phyloP scores from a whole-genome alignment of 176 grass and related monocot genomes.

The Oryza australiensis region DNA sequence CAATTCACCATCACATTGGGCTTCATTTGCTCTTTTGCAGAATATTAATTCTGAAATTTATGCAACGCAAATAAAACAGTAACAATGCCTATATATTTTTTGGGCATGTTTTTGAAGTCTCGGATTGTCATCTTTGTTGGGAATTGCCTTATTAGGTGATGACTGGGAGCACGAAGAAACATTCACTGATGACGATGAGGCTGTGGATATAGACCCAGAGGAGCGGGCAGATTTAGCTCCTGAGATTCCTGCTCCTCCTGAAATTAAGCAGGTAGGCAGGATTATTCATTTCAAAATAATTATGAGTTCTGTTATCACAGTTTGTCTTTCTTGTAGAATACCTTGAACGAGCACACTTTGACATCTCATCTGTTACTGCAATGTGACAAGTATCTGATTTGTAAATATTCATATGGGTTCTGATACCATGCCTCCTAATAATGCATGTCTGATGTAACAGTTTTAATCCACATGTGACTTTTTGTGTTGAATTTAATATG shows the following conservation, averaged over 20 bases:
- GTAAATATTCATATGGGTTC: neutral
- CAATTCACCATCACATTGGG: neutral
- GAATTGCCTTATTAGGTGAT: slow-evolving; percentile 64
- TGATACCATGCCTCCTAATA: slow-evolving; percentile 4
- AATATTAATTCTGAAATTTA: slow-evolving; percentile 25
- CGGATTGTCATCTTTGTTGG: slow-evolving; percentile 3
- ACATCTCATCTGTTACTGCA: slow-evolving; percentile 12
- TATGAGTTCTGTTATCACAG: neutral
- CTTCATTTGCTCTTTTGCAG: slow-evolving; percentile 12
- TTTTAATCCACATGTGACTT: neutral
- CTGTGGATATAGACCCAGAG: slow-evolving; percentile 86
- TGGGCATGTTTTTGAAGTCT: slow-evolving; percentile 1
- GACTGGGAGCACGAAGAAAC: slow-evolving; percentile 99
- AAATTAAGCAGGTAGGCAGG: slow-evolving; percentile 92
- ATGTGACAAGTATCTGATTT: slow-evolving; percentile 26
- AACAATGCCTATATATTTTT: slow-evolving; percentile 9
- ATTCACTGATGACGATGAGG: slow-evolving; percentile 98
- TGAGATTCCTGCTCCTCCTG: slow-evolving; percentile 94
- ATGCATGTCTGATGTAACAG: neutral
- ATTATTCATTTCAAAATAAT: neutral
- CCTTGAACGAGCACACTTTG: neutral
- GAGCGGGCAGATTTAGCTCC: slow-evolving; percentile 96
- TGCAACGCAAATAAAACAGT: slow-evolving; percentile 15
- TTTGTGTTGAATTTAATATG: slow-evolving; percentile 10
- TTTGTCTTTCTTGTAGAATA: neutral